A percentile compares a stretch with the other conserved stretches of the same genome.
These are phyloP conservation scores for Colletotrichum chlorophyti DNA, from an alignment of 2,329 filamentous ascomycete species.

Conservation along the genomic window DNA sequence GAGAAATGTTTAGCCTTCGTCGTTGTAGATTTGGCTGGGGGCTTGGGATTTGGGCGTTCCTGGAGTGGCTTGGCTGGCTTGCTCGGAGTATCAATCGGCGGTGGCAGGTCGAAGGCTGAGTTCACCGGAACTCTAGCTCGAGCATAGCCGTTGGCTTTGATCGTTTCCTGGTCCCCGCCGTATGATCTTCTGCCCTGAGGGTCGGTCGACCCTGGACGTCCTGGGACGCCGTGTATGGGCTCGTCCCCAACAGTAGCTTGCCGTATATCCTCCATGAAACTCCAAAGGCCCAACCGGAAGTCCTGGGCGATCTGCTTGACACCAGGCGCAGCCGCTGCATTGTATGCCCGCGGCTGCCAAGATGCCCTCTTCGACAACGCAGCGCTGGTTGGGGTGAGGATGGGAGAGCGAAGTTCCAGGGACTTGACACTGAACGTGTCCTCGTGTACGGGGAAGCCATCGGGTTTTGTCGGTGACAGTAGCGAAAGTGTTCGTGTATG, in stretches of 20 bases:
- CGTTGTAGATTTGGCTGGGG: slow-evolving; percentile 42
- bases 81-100: slow-evolving; percentile 39
- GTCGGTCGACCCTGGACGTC: slow-evolving; percentile 22
- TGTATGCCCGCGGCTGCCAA: slow-evolving; percentile 61
- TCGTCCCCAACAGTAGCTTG: slow-evolving; percentile 97
- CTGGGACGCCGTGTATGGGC: slow-evolving; percentile 65
- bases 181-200: slow-evolving; percentile 16
- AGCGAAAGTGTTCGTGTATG: slow-evolving; percentile 76
- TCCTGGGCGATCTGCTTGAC: slow-evolving; percentile 87
- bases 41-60: slow-evolving; percentile 37
- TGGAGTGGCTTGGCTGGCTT: slow-evolving; percentile 36
- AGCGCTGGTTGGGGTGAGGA: slow-evolving; percentile 42
- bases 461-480: slow-evolving; percentile 70
- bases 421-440: slow-evolving; percentile 53
- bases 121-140: slow-evolving; percentile 47
- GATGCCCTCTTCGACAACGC: slow-evolving; percentile 62
- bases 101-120: slow-evolving; percentile 49
- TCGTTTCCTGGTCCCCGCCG: slow-evolving; percentile 52
- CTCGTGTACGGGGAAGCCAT: slow-evolving; percentile 51
- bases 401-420: slow-evolving; percentile 35
- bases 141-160: slow-evolving; percentile 48
- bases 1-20: slow-evolving; percentile 61
- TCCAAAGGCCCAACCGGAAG: slow-evolving; percentile 88
- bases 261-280: slow-evolving; percentile 92
- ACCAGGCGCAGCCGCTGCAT: slow-evolving; percentile 42